phyloP scores from a whole-genome alignment of 345 rosid genomes.

The Pistacia vera region DNA sequence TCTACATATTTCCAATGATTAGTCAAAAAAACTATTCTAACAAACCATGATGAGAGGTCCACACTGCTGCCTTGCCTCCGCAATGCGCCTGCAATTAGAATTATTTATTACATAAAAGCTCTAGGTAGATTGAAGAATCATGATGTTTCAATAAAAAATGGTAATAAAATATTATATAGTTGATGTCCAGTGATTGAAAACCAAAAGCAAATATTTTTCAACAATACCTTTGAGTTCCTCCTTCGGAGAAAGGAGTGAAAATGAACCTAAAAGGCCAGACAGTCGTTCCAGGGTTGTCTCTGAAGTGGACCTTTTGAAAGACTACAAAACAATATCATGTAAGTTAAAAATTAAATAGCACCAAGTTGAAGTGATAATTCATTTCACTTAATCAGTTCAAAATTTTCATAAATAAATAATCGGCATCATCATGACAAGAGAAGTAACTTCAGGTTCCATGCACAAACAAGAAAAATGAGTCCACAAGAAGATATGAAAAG shows the following conservation, averaged over 20 bases:
- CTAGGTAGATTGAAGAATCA: too few relatives aligned
- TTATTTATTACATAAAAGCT: neutral
- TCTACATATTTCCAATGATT: neutral
- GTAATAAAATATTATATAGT: neutral
- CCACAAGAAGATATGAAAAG: neutral
- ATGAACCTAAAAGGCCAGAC: constrained; percentile 71
- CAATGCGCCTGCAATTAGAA: constrained; percentile 51
- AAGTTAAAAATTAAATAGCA: neutral
- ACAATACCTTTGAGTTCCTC: constrained; percentile 65
- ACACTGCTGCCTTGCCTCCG: constrained; percentile 75
- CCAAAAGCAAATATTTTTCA: constrained; percentile 4
- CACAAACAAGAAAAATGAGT: neutral
- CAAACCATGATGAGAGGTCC: constrained; percentile 65
- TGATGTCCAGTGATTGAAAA: neutral
- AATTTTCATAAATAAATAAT: too few relatives aligned
- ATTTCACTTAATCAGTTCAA: neutral
- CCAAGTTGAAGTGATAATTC: neutral
- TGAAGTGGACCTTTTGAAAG: constrained; percentile 70
- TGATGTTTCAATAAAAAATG: neutral
- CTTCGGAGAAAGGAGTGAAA: constrained; percentile 59
- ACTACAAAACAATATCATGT: constrained; percentile 30
- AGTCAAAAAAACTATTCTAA: constrained; percentile 8
- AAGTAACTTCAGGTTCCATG: neutral
- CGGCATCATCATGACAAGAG: neutral
- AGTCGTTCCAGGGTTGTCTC: constrained; percentile 80